phyloP scores from a whole-genome alignment of 1,139 yeast genomes.

The Suhomyces terraborum region DNA sequence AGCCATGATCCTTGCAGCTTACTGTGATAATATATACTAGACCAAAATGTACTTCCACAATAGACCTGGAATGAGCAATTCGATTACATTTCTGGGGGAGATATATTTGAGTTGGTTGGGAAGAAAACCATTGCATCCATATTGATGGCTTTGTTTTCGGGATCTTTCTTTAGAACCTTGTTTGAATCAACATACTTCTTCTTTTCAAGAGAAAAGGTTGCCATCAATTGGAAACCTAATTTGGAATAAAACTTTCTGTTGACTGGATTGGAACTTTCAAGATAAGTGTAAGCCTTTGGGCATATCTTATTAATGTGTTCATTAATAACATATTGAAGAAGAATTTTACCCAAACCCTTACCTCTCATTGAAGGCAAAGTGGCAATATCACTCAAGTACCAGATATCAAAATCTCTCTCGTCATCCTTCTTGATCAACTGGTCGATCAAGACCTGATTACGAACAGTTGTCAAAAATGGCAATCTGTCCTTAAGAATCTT shows the following conservation, averaged over 20 bases:
- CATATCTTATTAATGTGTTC: conserved; percentile 17
- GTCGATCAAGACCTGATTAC: conserved; percentile 28
- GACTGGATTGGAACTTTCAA: conserved; percentile 54
- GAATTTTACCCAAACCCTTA: conserved; percentile 39
- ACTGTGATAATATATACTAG: conserved; percentile 23
- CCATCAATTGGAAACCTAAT: conserved; percentile 48
- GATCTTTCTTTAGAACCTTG: conserved; percentile 23
- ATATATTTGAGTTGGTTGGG: conserved; percentile 11
- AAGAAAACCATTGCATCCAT: conserved; percentile 44
- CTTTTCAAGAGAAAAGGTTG: conserved; percentile 45
- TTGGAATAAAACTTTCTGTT: conserved; percentile 52
- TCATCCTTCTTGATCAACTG: conserved; percentile 18
- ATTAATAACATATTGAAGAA: conserved; percentile 31
- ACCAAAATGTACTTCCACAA: conserved; percentile 21
- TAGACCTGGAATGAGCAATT: conserved; percentile 12
- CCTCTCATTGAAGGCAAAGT: conserved; percentile 44
- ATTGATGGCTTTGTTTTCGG: conserved; percentile 27
- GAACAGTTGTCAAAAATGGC: conserved; percentile 36
- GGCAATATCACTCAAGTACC: conserved; percentile 47
- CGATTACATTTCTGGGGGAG: conserved; percentile 10
- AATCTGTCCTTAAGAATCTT: conserved; percentile 37
- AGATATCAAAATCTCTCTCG: conserved; percentile 23
- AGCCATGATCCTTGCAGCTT: conserved; percentile 20
- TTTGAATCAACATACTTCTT: conserved; percentile 25
- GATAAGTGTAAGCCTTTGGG: conserved; percentile 28